Evolutionary conservation across 768 basidiomycete species (phyloP).

Genomic region (Macrocybe gigantea): DNA sequence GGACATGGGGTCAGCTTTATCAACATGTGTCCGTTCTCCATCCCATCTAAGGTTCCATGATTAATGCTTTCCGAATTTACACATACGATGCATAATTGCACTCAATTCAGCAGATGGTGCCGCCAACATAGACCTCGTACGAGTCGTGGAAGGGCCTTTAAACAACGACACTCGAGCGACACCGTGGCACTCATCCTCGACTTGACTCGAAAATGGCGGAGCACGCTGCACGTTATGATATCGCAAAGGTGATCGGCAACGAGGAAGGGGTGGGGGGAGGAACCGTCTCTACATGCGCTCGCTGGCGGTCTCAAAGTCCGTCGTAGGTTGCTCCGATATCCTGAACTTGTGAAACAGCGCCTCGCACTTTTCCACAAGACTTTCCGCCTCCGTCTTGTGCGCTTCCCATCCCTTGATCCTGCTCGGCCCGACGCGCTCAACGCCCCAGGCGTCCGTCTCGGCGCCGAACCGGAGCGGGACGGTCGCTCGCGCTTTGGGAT

Average conservation of each 20-base stretch:
- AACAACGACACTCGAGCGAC: too few relatives aligned
- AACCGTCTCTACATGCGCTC: neutral
- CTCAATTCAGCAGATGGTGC: too few relatives aligned
- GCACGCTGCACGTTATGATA: neutral
- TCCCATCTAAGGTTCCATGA: too few relatives aligned
- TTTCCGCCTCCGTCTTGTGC: conserved; percentile 37
- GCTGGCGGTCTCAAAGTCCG: conserved; percentile 5
- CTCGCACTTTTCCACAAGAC: conserved; percentile 53
- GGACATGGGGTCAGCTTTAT: too few relatives aligned
- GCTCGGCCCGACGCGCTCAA: conserved; percentile 41
- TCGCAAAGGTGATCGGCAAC: neutral
- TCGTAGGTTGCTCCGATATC: conserved; percentile 14
- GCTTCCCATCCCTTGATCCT: conserved; percentile 47
- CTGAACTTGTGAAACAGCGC: conserved; percentile 36
- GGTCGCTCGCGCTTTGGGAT: conserved; percentile 2
- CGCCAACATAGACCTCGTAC: too few relatives aligned
- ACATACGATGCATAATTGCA: too few relatives aligned
- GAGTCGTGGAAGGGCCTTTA: too few relatives aligned
- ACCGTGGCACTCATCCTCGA: too few relatives aligned
- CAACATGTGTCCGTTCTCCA: too few relatives aligned
- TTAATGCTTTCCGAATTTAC: too few relatives aligned
- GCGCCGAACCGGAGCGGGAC: conserved; percentile 48
- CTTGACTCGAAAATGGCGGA: too few relatives aligned
- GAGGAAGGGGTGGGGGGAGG: neutral
- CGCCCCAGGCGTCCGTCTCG: conserved; percentile 51